These are phyloP conservation scores for Arachnopeziza araneosa DNA, from an alignment of 2,329 filamentous ascomycete species.

Conservation along the genomic window DNA sequence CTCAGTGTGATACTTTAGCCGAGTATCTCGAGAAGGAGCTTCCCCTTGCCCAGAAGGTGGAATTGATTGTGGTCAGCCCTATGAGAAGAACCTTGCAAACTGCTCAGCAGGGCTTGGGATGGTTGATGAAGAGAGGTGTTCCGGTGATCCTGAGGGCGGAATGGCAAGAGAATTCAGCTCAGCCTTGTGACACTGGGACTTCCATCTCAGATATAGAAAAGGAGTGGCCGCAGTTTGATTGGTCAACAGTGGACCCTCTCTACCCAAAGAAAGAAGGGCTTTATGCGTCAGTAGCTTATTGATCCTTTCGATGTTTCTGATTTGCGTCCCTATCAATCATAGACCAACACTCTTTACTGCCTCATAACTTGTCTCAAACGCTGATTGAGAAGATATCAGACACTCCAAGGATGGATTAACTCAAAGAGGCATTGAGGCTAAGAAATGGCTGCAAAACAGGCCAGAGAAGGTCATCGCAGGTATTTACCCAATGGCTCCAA, in stretches of 20 bases:
- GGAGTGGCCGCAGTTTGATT: conserved; percentile 31
- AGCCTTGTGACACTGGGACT: conserved; percentile 30
- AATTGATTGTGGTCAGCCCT: conserved; percentile 30
- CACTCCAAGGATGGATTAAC: conserved; percentile 19
- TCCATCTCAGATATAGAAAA: conserved; percentile 21
- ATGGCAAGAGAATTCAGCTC: conserved; percentile 30
- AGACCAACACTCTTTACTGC: no score
- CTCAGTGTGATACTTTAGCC: conserved; percentile 22
- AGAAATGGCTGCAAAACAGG: conserved; percentile 24
- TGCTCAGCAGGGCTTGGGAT: conserved; percentile 26
- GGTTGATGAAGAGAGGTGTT: conserved; percentile 27
- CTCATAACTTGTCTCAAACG: background rate
- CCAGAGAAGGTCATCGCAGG: conserved; percentile 30
- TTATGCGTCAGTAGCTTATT: conserved; percentile 16
- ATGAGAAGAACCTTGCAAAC: conserved; percentile 30
- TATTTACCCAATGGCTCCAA: background rate
- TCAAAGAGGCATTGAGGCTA: conserved; percentile 22
- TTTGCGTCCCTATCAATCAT: no score
- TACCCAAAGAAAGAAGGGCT: conserved; percentile 28
- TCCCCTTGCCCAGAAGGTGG: conserved; percentile 26
- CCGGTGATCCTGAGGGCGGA: conserved; percentile 26
- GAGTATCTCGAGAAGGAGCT: conserved; percentile 21
- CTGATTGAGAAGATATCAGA: background rate
- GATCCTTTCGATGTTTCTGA: background rate
- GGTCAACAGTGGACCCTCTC: conserved; percentile 26